A percentile compares a stretch with the other conserved stretches of the same genome.
Conservation (phyloP, 495 filamentous ascomycete species). For the Annulohypoxylon stygium region DNA sequence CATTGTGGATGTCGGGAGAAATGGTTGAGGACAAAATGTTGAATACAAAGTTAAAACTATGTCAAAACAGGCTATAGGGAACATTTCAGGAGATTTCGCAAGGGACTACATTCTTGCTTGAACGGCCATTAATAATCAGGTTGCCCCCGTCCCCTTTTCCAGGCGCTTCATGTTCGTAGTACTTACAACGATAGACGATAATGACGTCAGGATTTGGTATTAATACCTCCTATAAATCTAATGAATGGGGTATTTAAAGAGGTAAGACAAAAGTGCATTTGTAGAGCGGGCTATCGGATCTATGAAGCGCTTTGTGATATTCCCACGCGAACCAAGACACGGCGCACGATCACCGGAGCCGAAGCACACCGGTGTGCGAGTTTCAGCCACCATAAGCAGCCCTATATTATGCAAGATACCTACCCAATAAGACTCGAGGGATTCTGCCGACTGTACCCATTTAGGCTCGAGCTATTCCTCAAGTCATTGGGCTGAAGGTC, state of each 20-base stretch:
- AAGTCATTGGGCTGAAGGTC: not conserved
- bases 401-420: constrained; percentile 25
- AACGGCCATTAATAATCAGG: too few relatives aligned
- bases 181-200: too few relatives aligned
- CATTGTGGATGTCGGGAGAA: not conserved
- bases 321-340: constrained; percentile 22
- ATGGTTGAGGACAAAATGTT: not conserved
- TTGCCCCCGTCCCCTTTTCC: too few relatives aligned
- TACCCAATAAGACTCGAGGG: constrained; percentile 1
- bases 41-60: not conserved
- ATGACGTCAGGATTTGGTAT: not conserved
- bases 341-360: constrained; percentile 15
- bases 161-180: too few relatives aligned
- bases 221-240: not conserved
- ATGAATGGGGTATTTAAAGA: not conserved
- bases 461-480: not conserved
- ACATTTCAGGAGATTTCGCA: not conserved
- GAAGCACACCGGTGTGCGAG: constrained; percentile 20
- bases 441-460: constrained; percentile 3
- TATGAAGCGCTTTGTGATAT: not conserved
- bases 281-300: not conserved
- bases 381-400: constrained; percentile 37
- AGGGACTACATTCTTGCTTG: not conserved
- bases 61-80: not conserved
- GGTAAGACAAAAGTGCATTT: not conserved